These are phyloP conservation scores for Apiospora phragmitis DNA, from an alignment of 2,329 filamentous ascomycete genomes.

Conservation along the genomic window DNA sequence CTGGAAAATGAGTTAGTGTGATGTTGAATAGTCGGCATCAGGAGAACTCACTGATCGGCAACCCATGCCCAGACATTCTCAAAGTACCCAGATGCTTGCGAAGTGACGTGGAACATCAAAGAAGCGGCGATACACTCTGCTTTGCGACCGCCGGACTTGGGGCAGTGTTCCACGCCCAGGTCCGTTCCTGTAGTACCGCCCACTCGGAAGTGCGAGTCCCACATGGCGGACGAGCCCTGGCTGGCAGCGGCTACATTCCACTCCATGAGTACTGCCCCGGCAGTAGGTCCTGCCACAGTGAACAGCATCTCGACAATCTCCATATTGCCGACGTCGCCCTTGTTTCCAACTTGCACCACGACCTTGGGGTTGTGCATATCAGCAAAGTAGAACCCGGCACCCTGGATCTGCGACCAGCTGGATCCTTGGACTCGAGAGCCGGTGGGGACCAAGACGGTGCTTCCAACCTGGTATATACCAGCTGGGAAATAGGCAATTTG, in stretches of 20 bases:
- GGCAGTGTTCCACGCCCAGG: slow-evolving; percentile 63
- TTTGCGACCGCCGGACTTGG: slow-evolving; percentile 47
- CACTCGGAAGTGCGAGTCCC: slow-evolving; percentile 75
- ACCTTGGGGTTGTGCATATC: slow-evolving; percentile 63
- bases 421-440: slow-evolving; percentile 69
- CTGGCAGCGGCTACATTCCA: slow-evolving; percentile 65
- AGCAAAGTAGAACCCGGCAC: slow-evolving; percentile 55
- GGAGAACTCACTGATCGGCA: slow-evolving; percentile 57
- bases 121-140: slow-evolving; percentile 60
- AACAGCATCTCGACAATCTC: slow-evolving; percentile 72
- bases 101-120: slow-evolving; percentile 47
- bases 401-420: slow-evolving; percentile 68
- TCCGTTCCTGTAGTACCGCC: slow-evolving; percentile 70
- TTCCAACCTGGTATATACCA: slow-evolving; percentile 25
- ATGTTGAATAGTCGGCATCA: neutral
- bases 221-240: slow-evolving; percentile 52
- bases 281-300: slow-evolving; percentile 63
- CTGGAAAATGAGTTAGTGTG: neutral
- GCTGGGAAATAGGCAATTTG: slow-evolving; percentile 26
- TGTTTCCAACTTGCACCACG: slow-evolving; percentile 64
- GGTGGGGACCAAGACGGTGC: slow-evolving; percentile 49
- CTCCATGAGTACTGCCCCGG: slow-evolving; percentile 70
- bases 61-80: slow-evolving; percentile 66
- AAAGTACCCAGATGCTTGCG: slow-evolving; percentile 45
- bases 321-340: slow-evolving; percentile 61